Conservation (phyloP, 2,329 filamentous ascomycete genomes). For the Leptographium flavum region DNA sequence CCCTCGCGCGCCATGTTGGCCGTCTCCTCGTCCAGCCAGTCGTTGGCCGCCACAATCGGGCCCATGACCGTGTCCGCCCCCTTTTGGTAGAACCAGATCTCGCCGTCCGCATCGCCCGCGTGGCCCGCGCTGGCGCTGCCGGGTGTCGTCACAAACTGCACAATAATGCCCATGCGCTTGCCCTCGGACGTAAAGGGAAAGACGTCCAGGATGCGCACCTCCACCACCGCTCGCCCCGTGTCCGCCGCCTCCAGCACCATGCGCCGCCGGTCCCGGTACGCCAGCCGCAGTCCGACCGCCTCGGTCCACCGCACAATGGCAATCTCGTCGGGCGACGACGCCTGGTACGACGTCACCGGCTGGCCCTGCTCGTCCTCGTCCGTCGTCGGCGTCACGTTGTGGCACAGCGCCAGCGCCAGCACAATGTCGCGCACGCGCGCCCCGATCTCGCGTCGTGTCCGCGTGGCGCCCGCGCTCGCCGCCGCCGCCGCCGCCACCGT, state of each 20-base stretch:
- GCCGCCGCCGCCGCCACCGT: slow-evolving; percentile 32
- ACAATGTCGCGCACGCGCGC: slow-evolving; percentile 87
- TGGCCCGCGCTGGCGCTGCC: too few relatives aligned
- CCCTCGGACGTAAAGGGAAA: slow-evolving; percentile 97
- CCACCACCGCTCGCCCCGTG: slow-evolving; percentile 60
- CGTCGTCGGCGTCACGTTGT: slow-evolving; percentile 87
- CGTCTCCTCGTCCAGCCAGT: slow-evolving; percentile 98
- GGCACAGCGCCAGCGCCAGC: slow-evolving; percentile 79
- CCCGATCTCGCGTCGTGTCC: slow-evolving; percentile 85
- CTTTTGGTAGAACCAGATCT: slow-evolving; percentile 98
- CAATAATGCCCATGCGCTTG: slow-evolving; percentile 95
- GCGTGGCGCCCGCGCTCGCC: slow-evolving; percentile 49
- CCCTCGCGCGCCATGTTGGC: slow-evolving; percentile 99
- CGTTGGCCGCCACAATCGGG: slow-evolving; percentile 86
- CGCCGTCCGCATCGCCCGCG: slow-evolving; percentile 44
- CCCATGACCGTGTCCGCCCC: slow-evolving; percentile 97
- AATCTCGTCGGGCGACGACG: slow-evolving; percentile 94
- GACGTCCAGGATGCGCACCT: slow-evolving; percentile 78
- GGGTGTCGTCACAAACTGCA: slow-evolving; percentile 50
- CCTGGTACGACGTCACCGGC: slow-evolving; percentile 75
- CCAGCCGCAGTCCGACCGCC: slow-evolving; percentile 71
- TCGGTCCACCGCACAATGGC: slow-evolving; percentile 96
- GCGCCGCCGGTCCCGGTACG: slow-evolving; percentile 72
- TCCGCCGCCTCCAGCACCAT: slow-evolving; percentile 72
- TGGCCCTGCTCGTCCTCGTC: slow-evolving; percentile 65